Percentiles rank a stretch among this genome's conserved stretches.
Evolutionary conservation across 805 yeast genomes (phyloP).

Genomic region (Metschnikowia aberdeeniae): DNA sequence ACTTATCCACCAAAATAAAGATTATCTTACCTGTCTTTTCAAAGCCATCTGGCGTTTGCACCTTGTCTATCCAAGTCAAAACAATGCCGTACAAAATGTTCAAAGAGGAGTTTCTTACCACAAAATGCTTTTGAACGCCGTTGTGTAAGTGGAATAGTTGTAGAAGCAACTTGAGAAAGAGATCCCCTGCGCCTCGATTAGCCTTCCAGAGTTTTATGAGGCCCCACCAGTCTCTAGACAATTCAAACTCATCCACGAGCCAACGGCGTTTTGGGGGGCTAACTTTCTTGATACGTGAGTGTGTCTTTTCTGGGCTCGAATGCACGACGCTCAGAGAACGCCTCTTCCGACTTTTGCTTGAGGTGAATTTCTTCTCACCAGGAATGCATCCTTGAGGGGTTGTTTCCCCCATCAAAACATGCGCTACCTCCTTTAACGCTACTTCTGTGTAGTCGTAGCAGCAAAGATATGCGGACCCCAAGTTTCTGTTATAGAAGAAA

Average conservation of each 20-base stretch:
- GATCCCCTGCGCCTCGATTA: slow-evolving; percentile 26
- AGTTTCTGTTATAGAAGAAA: slow-evolving; percentile 49
- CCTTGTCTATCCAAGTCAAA: slow-evolving; percentile 47
- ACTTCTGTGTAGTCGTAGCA: slow-evolving; percentile 56
- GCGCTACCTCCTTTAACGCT: slow-evolving; percentile 46
- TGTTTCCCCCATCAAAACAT: slow-evolving; percentile 52
- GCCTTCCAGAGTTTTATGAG: slow-evolving; percentile 42
- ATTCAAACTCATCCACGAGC: slow-evolving; percentile 55
- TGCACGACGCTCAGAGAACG: slow-evolving; percentile 16
- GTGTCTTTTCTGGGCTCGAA: slow-evolving; percentile 7
- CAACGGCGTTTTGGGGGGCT: slow-evolving; percentile 39
- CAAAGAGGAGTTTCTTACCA: slow-evolving; percentile 53
- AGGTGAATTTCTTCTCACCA: slow-evolving; percentile 42
- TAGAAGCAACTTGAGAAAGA: slow-evolving; percentile 26
- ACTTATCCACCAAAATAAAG: slow-evolving; percentile 48
- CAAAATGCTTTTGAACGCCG: slow-evolving; percentile 44
- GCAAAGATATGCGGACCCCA: slow-evolving; percentile 56
- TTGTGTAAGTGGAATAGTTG: slow-evolving; percentile 27
- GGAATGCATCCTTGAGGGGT: slow-evolving; percentile 53
- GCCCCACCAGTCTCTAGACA: slow-evolving; percentile 48
- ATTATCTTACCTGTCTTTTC: slow-evolving; percentile 40
- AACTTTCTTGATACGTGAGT: slow-evolving; percentile 7
- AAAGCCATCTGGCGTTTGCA: slow-evolving; percentile 3
- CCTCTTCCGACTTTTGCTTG: slow-evolving; percentile 22
- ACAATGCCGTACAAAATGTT: slow-evolving; percentile 53